phyloP scores from a whole-genome alignment of 1,284 basidiomycete species.

The Puccinia hordei region DNA sequence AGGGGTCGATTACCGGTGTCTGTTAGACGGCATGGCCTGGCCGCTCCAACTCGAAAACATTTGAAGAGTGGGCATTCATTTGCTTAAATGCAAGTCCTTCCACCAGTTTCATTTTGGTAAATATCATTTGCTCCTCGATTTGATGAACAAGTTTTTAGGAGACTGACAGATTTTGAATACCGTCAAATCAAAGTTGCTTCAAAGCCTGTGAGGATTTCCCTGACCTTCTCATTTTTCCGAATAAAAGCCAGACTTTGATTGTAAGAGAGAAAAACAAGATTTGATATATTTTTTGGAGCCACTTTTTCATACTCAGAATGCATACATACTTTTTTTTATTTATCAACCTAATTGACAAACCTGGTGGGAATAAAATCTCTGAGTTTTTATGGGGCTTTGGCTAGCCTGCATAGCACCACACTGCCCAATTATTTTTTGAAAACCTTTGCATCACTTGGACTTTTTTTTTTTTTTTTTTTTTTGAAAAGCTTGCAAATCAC shows the following conservation, averaged over 20 bases:
- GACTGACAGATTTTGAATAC: not conserved
- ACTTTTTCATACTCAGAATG: too few relatives aligned
- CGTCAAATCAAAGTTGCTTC: not conserved
- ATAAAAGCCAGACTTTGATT: not conserved
- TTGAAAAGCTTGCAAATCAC: too few relatives aligned
- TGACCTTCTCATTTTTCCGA: not conserved
- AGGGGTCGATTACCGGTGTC: constrained; percentile 26
- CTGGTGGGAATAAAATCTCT: too few relatives aligned
- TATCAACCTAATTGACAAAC: too few relatives aligned
- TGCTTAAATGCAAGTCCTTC: constrained; percentile 14
- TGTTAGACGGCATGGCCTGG: not conserved
- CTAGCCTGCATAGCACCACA: too few relatives aligned
- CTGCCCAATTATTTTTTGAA: too few relatives aligned
- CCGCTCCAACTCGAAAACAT: constrained; percentile 4
- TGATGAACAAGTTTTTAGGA: not conserved
- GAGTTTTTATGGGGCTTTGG: too few relatives aligned
- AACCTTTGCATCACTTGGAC: too few relatives aligned
- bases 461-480: too few relatives aligned
- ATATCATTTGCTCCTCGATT: not conserved
- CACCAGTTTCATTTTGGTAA: not conserved
- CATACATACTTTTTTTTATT: too few relatives aligned
- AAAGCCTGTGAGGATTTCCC: constrained; percentile 24
- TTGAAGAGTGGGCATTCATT: constrained; percentile 43
- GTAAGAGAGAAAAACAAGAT: too few relatives aligned
- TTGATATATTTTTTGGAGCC: too few relatives aligned